Percentiles rank a stretch among this genome's conserved stretches.
Evolutionary conservation across 352 stramenopile genomes (phyloP).

Genomic region (Phytophthora tubulina): DNA sequence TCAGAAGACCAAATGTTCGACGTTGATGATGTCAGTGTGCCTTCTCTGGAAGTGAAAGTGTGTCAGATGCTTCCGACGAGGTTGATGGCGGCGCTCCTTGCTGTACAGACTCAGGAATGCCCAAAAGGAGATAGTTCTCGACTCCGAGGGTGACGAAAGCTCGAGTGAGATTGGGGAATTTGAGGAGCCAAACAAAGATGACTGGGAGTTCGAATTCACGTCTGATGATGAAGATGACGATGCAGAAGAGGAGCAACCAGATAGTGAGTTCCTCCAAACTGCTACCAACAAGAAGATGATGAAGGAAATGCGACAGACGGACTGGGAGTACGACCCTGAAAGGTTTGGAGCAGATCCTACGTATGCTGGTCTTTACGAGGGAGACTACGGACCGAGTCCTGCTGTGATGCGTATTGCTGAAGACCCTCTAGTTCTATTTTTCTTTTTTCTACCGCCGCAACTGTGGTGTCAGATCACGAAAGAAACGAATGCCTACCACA

Average conservation of each 20-base stretch:
- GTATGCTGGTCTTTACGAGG: no score
- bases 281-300: background rate
- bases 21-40: background rate
- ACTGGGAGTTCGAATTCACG: background rate
- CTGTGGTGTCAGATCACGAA: no score
- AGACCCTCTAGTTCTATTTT: no score
- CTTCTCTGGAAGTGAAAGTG: background rate
- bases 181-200: no score
- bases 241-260: background rate
- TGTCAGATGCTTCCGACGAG: background rate
- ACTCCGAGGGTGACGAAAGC: background rate
- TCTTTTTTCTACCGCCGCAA: no score
- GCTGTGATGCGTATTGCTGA: no score
- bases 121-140: background rate
- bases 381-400: no score
- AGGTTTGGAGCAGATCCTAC: no score
- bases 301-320: background rate
- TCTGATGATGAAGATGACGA: background rate
- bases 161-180: background rate
- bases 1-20: background rate
- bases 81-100: background rate
- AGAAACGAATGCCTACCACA: no score
- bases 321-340: no score
- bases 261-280: background rate
- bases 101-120: background rate